Conservation (phyloP, 768 basidiomycete genomes). For the Peribolospora baueri region DNA sequence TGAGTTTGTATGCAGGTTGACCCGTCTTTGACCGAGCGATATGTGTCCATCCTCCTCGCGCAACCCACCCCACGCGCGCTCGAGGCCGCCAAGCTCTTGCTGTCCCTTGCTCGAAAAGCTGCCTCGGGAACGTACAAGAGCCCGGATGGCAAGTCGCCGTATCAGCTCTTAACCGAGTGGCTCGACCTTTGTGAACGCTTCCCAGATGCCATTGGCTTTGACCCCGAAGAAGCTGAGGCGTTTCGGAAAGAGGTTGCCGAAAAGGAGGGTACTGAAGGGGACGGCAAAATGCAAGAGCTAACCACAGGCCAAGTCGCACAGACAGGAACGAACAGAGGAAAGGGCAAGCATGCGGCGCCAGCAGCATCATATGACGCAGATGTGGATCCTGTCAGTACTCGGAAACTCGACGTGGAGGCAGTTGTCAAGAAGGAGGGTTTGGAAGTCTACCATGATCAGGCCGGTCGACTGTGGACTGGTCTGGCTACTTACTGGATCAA, state of each 20-base stretch:
- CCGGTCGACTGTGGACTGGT: conserved; percentile 85
- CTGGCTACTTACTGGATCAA: conserved; percentile 97
- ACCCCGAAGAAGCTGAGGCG: conserved; percentile 43
- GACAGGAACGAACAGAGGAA: not conserved
- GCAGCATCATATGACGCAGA: conserved; percentile 42
- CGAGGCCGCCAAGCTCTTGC: conserved; percentile 74
- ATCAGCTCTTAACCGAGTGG: conserved; percentile 78
- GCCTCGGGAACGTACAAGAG: conserved; percentile 57
- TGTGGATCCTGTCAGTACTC: conserved; percentile 46
- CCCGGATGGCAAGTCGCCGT: conserved; percentile 81
- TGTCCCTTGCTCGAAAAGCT: conserved; percentile 62
- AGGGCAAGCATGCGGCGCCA: not conserved
- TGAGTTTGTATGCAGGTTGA: conserved; percentile 16
- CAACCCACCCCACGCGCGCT: conserved; percentile 44
- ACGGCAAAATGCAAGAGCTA: conserved; percentile 15
- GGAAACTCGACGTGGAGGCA: conserved; percentile 59
- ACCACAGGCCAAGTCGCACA: conserved; percentile 8
- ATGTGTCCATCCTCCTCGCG: conserved; percentile 19
- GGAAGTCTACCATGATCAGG: conserved; percentile 78
- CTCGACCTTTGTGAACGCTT: conserved; percentile 72
- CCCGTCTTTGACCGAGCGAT: conserved; percentile 20
- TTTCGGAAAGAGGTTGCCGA: conserved; percentile 23
- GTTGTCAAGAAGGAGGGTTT: conserved; percentile 72
- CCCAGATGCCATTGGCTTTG: conserved; percentile 77
- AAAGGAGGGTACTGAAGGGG: conserved; percentile 26